Percentiles rank a stretch among this genome's conserved stretches.
phyloP scores from a whole-genome alignment of 75 land plant genomes.

The Selaginella tamariscina region DNA sequence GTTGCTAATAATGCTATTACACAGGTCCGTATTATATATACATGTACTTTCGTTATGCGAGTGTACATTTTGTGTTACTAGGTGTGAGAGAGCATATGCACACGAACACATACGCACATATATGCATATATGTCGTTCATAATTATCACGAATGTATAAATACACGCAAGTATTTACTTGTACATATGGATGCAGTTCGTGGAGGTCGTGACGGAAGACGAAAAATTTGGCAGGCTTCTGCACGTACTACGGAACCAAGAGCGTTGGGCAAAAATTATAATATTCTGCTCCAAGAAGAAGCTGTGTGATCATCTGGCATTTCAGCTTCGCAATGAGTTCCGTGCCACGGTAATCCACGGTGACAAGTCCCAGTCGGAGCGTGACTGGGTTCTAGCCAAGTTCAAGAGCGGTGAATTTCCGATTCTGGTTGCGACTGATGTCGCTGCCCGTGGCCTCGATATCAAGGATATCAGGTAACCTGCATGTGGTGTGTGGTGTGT shows the following conservation, averaged over 20 bases:
- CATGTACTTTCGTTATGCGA: slow-evolving; percentile 3
- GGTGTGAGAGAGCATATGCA: too few species aligned
- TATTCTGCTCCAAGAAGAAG: slow-evolving; percentile 88
- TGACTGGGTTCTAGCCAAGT: slow-evolving; percentile 73
- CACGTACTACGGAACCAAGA: slow-evolving; percentile 82
- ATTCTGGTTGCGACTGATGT: slow-evolving; percentile 97
- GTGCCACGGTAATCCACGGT: slow-evolving; percentile 90
- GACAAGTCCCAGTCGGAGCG: slow-evolving; percentile 89
- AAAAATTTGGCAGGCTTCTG: slow-evolving; percentile 56
- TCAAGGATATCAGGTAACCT: slow-evolving; percentile 85
- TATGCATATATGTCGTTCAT: too few species aligned
- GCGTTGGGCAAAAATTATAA: slow-evolving; percentile 71
- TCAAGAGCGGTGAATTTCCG: slow-evolving; percentile 62
- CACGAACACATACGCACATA: too few species aligned
- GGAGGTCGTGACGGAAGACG: slow-evolving; percentile 59
- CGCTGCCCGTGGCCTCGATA: slow-evolving; percentile 95
- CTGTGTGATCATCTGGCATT: slow-evolving; percentile 89
- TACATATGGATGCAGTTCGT: slow-evolving; percentile 49
- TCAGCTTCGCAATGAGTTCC: slow-evolving; percentile 62
- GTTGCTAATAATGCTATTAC: slow-evolving; percentile 93
- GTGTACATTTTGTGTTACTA: too few species aligned
- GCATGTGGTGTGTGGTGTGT: not conserved
- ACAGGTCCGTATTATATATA: slow-evolving; percentile 48
- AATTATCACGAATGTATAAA: too few species aligned
- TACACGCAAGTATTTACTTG: not conserved